Evolutionary conservation across 352 stramenopile genomes (phyloP), one percentile per base, ranked within the genome.

Genomic region (Globisporangium radiosum): DNA sequence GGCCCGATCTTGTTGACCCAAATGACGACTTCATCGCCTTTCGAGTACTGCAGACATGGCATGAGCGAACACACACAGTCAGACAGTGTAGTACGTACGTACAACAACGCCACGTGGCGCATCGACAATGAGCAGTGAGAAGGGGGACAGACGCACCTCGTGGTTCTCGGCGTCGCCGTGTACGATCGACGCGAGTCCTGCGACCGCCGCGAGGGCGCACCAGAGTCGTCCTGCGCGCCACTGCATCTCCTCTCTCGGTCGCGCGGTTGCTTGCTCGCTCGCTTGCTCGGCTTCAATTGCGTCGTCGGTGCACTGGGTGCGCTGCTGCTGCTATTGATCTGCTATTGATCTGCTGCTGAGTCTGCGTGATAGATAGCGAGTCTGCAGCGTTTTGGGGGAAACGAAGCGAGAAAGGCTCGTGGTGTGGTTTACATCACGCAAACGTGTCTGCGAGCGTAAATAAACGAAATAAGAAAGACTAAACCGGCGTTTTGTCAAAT

Each of bases 1-100:
- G 94, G 92, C 2, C 96, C 88, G 60, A 99, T 97, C 77, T 99
- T 98, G 73, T 98, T 98, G 36, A 98, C 92, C 93, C 93, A 99
- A n/a, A 98, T 77, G 17, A 94, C 73, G 0, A 97, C 88, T 48
- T 89, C 75, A 54, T 95, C 84, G n/a, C 73, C 71, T 33, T 68
- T 59, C 2, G 72, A 56, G 49, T 95, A 95, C 83, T 92, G 57
- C 59, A 64, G 13, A 48, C 14, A 51, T 25, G 17, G 37, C 19
- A 40, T 17, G 7, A 6, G 13, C 33, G 38, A 4, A 64, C 44
- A 43, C 11, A 53, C 25, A 47, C 8, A 4, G 3, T 47, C 37
- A 43, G 7, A 50, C 52, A 39, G 42, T 9, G 43, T 43, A 44
- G 3, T 11, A 17, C 15, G 45, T 4, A 17, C 38, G 11, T 15